These are phyloP conservation scores for Kodamaea sp. DNA, from an alignment of 1,139 yeast species.

Conservation along the genomic window DNA sequence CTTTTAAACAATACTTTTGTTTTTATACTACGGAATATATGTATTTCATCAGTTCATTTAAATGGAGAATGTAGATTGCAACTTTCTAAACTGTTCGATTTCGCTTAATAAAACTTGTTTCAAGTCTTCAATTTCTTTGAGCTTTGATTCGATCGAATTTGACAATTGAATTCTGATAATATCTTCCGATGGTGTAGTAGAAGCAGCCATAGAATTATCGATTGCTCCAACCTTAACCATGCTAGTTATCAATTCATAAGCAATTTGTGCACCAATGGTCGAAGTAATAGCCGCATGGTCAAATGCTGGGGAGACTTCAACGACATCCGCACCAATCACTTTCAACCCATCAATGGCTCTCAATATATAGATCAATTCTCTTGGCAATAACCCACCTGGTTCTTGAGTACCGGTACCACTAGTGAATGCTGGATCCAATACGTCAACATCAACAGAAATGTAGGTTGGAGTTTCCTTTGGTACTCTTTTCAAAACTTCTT, in stretches of 20 bases:
- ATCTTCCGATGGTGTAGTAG: conserved; percentile 2
- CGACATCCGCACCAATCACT: conserved; percentile 74
- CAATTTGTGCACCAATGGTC: conserved; percentile 74
- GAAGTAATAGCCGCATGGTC: conserved; percentile 73
- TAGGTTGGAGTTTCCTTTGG: conserved; percentile 63
- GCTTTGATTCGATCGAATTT: conserved; percentile 10
- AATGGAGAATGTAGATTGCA: not conserved
- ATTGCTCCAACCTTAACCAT: conserved; percentile 61
- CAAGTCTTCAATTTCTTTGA: conserved; percentile 15
- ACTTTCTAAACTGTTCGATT: conserved; percentile 10
- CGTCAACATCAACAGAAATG: conserved; percentile 73
- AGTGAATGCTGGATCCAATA: conserved; percentile 76
- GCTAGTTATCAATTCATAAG: conserved; percentile 62
- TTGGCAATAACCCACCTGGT: conserved; percentile 78
- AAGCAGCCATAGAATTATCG: not conserved
- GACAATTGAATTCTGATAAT: conserved; percentile 1
- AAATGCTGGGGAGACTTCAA: conserved; percentile 72
- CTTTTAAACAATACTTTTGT: not conserved
- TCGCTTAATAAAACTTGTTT: conserved; percentile 12
- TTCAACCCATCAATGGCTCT: conserved; percentile 56
- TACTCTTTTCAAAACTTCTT: conserved; percentile 46
- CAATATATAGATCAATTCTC: conserved; percentile 63
- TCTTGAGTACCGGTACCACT: conserved; percentile 86
- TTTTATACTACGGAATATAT: not conserved
- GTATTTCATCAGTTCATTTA: not conserved